Base-by-base conservation (phyloP, 345 rosid genomes). In the Pugionium dolabratum region DNA sequence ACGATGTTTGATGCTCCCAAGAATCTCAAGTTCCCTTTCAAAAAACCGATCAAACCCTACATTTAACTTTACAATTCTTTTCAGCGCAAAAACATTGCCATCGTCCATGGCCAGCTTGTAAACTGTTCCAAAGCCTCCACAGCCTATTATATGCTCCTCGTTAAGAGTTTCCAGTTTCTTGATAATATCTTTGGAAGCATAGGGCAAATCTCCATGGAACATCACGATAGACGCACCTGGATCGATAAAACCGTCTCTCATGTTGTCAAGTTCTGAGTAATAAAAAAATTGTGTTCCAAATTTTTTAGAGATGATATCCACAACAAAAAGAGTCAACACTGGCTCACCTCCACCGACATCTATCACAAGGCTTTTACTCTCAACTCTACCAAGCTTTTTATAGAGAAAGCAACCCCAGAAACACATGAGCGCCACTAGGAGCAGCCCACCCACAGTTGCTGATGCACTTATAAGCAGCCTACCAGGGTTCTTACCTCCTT, bases 401-500 rank as follows among this genome's bases (percentile, higher is more conserved):
- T 88, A 94, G 59, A 94, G 88, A 81, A 94, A 90, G 82, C 99
- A 94, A 30, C 99, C 99, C 97, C 95, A 94, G 62, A 88, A 94
- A 75, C 97, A 89, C 99, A 94, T 94, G 54, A 94, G 96, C 44
- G 99, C 99, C 76, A 94, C 97, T 71, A 94, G 79, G 76, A 94
- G 97, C 47, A 94, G 80, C 49, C 96, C 97, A 57, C 99, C 99
- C 33, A 94, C 80, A 18, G 99, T 94, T 41, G 97, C 97, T 64
- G 89, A 88, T 54, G 99, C 90, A 76, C 99, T 90, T 64, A 91
- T 84, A 50, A 94, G 85, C 50, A 94, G 75, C 72, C 86, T 78
- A 42, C 88, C 92, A 42, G 97, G 81, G 63, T 83, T 72, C 64
- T 80, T 91, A 75, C 79, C 84, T 44, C 78, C 84, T 80, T 79